These are phyloP conservation scores for Cucumis sativus DNA, from an alignment of 306 rosid genomes.

Conservation along the genomic window DNA sequence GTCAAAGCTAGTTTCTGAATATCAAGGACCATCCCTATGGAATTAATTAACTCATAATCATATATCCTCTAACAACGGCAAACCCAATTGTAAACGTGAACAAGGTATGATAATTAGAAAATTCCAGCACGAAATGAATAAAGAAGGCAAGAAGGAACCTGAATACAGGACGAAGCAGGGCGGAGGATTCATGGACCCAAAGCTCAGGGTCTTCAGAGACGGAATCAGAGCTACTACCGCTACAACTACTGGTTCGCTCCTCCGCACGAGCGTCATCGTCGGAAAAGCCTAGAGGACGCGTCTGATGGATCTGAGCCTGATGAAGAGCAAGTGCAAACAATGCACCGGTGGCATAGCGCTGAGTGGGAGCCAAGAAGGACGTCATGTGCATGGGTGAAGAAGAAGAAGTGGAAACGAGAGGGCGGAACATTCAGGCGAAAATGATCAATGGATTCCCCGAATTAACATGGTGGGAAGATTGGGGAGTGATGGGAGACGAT, in stretches of 20 bases:
- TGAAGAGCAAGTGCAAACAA: conserved; percentile 57
- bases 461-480: not conserved
- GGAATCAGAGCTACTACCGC: conserved; percentile 40
- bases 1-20: not conserved
- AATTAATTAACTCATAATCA: no score
- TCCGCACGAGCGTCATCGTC: conserved; percentile 3
- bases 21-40: not conserved
- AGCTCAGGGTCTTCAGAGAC: conserved; percentile 58
- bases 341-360: conserved; percentile 67
- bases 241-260: conserved; percentile 31
- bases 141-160: conserved; percentile 21
- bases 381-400: conserved; percentile 20
- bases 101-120: not conserved
- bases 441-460: not conserved
- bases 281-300: conserved; percentile 22
- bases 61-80: not conserved
- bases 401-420: not conserved
- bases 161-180: conserved; percentile 58
- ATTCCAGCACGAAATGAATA: not conserved
- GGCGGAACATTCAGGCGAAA: not conserved
- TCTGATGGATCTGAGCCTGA: conserved; percentile 58
- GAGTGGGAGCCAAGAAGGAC: conserved; percentile 51
- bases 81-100: not conserved
- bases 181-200: conserved; percentile 53
- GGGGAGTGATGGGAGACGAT: not conserved